Evolutionary conservation across 768 basidiomycete genomes (phyloP).

Genomic region (Russula brevipes): DNA sequence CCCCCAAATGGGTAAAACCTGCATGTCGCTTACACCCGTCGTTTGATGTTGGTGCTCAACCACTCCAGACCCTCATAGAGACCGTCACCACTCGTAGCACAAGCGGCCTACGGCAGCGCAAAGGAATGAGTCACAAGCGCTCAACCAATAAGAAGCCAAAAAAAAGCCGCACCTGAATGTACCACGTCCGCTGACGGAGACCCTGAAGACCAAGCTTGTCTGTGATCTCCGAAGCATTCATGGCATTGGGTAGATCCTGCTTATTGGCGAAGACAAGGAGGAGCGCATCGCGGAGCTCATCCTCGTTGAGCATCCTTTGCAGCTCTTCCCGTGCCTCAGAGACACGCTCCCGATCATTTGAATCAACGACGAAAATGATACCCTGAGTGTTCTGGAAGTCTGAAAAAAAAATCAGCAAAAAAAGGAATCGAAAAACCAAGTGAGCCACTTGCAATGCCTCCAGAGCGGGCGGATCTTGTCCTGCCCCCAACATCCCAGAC

Average conservation of each 20-base stretch:
- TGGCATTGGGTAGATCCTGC: slow-evolving; percentile 99
- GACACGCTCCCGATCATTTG: slow-evolving; percentile 99
- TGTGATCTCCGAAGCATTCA: slow-evolving; percentile 99
- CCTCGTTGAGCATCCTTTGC: slow-evolving; percentile 99
- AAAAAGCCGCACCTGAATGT: slow-evolving; percentile 70
- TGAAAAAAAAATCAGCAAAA: slow-evolving; percentile 33
- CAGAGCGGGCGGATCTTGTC: slow-evolving; percentile 99
- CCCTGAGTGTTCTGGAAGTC: slow-evolving; percentile 99
- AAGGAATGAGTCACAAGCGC: slow-evolving; percentile 18
- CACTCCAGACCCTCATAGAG: slow-evolving; percentile 98
- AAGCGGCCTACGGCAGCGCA: slow-evolving; percentile 66
- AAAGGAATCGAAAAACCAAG: slow-evolving; percentile 21
- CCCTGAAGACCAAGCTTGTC: slow-evolving; percentile 99
- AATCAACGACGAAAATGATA: slow-evolving; percentile 99
- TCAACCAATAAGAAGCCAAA: background rate
- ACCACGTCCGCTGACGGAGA: slow-evolving; percentile 96
- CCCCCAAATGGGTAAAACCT: slow-evolving; percentile 30
- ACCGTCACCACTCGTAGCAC: slow-evolving; percentile 97
- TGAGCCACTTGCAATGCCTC: slow-evolving; percentile 90
- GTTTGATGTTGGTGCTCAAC: slow-evolving; percentile 88
- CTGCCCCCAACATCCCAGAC: slow-evolving; percentile 99
- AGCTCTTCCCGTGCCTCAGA: slow-evolving; percentile 98
- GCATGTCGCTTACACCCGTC: slow-evolving; percentile 53
- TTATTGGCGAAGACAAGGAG: slow-evolving; percentile 99
- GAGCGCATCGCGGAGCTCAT: slow-evolving; percentile 97